Evolutionary conservation across 1,284 basidiomycete species (phyloP).

Genomic region (Cutaneotrichosporon cavernicola): DNA sequence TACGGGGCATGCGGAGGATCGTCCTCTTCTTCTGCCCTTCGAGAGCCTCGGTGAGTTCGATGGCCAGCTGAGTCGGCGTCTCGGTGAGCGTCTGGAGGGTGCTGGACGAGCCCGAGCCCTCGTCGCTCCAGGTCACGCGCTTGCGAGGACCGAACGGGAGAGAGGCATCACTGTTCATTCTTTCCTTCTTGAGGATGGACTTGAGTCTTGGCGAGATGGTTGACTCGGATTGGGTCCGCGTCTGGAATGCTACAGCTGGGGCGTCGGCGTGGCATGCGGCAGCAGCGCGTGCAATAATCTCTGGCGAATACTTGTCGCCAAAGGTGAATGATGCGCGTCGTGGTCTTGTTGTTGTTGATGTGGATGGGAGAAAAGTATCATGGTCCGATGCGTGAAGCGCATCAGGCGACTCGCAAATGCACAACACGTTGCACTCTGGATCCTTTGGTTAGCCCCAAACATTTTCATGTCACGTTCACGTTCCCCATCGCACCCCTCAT

Average conservation of each 20-base stretch:
- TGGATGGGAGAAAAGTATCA: neutral
- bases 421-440: too few species aligned
- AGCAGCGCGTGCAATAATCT: neutral
- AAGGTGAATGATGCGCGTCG: neutral
- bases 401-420: constrained; percentile 4
- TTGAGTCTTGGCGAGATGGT: neutral
- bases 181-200: constrained; percentile 5
- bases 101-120: neutral
- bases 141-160: neutral
- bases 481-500: neutral
- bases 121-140: constrained; percentile 5
- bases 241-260: neutral
- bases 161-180: neutral
- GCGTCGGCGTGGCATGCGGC: neutral
- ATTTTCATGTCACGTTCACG: neutral
- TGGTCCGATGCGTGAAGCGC: constrained; percentile 1
- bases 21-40: neutral
- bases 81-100: neutral
- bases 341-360: neutral
- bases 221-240: neutral
- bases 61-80: too few species aligned
- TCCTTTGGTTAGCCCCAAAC: neutral
- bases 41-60: too few species aligned
- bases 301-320: neutral
- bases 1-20: neutral